Percentiles rank a stretch among this genome's conserved stretches.
These are phyloP conservation scores for Areca catechu DNA, from an alignment of 176 grass and related monocot species.

Conservation along the genomic window DNA sequence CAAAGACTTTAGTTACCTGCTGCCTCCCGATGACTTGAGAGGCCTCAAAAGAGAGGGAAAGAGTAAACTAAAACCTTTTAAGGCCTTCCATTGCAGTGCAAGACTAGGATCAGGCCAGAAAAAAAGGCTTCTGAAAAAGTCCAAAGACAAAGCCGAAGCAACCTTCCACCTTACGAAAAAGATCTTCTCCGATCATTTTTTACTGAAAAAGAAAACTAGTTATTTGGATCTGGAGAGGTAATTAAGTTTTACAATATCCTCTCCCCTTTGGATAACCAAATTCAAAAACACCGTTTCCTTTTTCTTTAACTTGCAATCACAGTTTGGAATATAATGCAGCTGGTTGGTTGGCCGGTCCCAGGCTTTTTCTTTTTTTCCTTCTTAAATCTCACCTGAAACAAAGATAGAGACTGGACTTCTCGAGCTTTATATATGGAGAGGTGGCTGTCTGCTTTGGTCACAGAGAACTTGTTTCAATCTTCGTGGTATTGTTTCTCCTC, in stretches of 20 bases:
- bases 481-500: too few relatives aligned
- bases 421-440: too few relatives aligned
- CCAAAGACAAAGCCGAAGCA: conserved; percentile 63
- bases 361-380: neutral
- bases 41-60: neutral
- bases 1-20: conserved; percentile 22
- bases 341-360: conserved; percentile 11
- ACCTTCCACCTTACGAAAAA: conserved; percentile 44
- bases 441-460: too few relatives aligned
- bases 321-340: conserved; percentile 12
- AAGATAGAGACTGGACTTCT: neutral
- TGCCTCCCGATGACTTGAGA: neutral
- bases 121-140: conserved; percentile 3
- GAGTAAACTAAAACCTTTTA: neutral
- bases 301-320: conserved; percentile 46
- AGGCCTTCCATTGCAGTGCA: conserved; percentile 65
- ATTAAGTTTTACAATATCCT: too few relatives aligned
- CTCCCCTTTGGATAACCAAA: too few relatives aligned
- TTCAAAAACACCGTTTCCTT: neutral
- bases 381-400: conserved; percentile 10
- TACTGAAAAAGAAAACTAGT: too few relatives aligned
- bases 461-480: too few relatives aligned
- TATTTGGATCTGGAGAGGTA: too few relatives aligned
- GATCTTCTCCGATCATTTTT: too few relatives aligned
- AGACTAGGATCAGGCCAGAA: conserved; percentile 38